A percentile compares a stretch with the other conserved stretches of the same genome.
phyloP scores from a whole-genome alignment of 163 green algal genomes.

The Chloroidium sp. region DNA sequence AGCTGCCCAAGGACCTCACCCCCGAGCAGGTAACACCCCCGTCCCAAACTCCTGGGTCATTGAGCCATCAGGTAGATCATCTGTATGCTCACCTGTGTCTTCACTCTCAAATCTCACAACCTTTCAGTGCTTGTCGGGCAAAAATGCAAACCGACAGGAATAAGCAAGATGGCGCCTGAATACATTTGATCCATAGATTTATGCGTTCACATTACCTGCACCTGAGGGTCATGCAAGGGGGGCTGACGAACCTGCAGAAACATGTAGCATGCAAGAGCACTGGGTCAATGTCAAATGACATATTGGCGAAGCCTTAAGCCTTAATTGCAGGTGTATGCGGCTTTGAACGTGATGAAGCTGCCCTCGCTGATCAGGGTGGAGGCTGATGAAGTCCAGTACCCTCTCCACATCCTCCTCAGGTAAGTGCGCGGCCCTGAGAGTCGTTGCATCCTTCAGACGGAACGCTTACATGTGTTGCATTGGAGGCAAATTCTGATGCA shows the following conservation, averaged over 20 bases:
- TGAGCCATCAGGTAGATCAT: background rate
- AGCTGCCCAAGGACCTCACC: slow-evolving; percentile 12
- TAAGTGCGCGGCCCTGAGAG: slow-evolving; percentile 7
- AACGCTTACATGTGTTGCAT: no score
- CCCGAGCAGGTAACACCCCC: background rate
- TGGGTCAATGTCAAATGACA: background rate
- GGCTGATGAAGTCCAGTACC: slow-evolving; percentile 75
- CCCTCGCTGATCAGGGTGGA: slow-evolving; percentile 61
- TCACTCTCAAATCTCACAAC: no score
- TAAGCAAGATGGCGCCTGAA: no score
- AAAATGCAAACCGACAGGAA: no score
- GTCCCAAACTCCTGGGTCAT: background rate
- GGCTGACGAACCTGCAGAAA: no score
- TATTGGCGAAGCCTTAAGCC: slow-evolving; percentile 20
- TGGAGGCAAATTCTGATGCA: no score
- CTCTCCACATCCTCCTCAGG: slow-evolving; percentile 81
- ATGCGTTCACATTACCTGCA: no score
- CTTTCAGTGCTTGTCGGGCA: no score
- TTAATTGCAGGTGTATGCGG: slow-evolving; percentile 50
- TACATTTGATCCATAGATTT: no score
- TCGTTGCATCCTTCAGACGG: background rate
- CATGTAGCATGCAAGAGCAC: no score
- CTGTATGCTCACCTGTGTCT: no score
- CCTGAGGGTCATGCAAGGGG: no score
- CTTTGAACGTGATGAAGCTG: slow-evolving; percentile 60